Conservation (phyloP, 129 eudicot genomes). For the Lactuca sativa region DNA sequence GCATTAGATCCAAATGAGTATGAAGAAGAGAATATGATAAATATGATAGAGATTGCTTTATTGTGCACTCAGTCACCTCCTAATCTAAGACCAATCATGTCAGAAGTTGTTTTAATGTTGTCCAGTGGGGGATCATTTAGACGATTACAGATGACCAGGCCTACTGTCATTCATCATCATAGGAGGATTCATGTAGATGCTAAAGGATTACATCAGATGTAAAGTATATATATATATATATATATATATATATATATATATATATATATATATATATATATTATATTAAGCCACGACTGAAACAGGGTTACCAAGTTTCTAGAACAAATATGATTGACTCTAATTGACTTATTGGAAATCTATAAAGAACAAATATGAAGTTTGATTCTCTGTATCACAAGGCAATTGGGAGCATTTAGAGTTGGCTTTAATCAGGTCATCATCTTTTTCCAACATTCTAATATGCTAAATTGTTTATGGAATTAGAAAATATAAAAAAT, state of each 20-base stretch:
- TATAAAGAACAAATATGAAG: no score
- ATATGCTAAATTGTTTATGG: no score
- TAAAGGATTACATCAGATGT: no score
- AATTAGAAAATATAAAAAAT: no score
- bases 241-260: no score
- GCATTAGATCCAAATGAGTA: constrained; percentile 43
- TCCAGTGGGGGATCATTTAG: constrained; percentile 26
- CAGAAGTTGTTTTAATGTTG: constrained; percentile 56
- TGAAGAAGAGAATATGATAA: constrained; percentile 37
- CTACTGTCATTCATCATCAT: constrained; percentile 10
- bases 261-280: no score
- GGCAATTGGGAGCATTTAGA: constrained; percentile 39
- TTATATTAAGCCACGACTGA: no score
- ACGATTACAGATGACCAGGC: constrained; percentile 13
- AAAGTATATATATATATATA: no score
- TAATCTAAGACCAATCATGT: no score
- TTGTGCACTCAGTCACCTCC: constrained; percentile 63
- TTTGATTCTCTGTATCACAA: constrained; percentile 28
- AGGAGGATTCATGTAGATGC: not conserved
- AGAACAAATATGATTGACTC: no score
- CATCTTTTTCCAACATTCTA: not conserved
- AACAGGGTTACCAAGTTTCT: no score
- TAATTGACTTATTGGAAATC: no score
- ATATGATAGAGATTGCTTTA: constrained; percentile 58
- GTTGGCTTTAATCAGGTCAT: constrained; percentile 56